Conservation (phyloP, 306 rosid species). For the Corylus heterophylla region DNA sequence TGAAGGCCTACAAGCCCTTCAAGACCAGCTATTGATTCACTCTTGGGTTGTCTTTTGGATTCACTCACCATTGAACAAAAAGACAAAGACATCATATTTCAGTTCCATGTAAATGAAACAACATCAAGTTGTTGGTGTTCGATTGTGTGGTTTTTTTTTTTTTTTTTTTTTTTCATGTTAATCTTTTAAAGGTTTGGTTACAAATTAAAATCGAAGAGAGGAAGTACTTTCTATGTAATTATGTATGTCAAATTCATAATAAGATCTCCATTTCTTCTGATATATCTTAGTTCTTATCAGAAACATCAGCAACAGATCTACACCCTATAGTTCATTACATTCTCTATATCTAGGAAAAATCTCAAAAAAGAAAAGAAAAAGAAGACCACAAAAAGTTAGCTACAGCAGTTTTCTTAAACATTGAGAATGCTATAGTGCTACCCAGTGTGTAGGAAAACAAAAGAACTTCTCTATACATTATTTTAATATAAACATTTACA, state of each 20-base stretch:
- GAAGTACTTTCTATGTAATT: background rate
- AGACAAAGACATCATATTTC: background rate
- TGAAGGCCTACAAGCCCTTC: slow-evolving; percentile 60
- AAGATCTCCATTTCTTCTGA: no score
- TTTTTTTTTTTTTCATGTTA: background rate
- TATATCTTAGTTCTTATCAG: background rate
- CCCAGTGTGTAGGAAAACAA: no score
- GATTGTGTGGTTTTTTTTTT: background rate
- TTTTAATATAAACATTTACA: no score
- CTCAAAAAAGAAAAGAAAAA: no score
- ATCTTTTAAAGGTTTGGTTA: background rate
- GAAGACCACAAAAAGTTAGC: no score
- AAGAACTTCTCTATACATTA: no score
- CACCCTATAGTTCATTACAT: no score
- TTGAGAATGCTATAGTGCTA: no score
- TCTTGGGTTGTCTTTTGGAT: background rate
- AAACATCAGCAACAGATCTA: no score
- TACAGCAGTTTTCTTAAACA: no score
- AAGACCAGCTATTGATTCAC: slow-evolving; percentile 34
- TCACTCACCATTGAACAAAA: background rate
- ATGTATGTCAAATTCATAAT: background rate
- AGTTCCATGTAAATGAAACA: slow-evolving; percentile 2
- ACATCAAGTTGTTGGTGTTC: background rate
- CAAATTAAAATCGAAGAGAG: background rate
- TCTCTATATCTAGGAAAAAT: no score